phyloP scores from a whole-genome alignment of 768 basidiomycete genomes.

The Russula sp. region DNA sequence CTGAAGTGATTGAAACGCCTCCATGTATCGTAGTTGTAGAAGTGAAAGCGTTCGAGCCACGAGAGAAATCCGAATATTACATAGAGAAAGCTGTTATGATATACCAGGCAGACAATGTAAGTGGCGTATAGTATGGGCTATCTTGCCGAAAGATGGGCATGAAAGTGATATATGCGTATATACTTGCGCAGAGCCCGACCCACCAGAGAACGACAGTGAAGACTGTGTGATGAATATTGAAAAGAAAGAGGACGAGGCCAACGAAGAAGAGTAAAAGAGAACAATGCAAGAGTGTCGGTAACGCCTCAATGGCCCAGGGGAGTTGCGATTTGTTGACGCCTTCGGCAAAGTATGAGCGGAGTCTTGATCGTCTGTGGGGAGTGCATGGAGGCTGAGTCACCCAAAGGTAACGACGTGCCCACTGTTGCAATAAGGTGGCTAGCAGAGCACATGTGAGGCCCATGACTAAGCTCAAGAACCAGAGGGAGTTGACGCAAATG shows the following conservation, averaged over 20 bases:
- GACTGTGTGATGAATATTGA: constrained; percentile 12
- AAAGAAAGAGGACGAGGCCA: constrained; percentile 15
- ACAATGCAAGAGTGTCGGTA: constrained; percentile 10
- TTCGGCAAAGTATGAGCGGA: constrained; percentile 14
- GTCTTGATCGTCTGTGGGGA: constrained; percentile 7
- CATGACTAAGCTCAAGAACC: constrained; percentile 16
- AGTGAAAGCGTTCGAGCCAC: constrained; percentile 1
- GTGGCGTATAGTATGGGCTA: constrained; percentile 12
- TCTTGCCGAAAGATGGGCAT: constrained; percentile 2
- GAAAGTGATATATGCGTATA: constrained; percentile 11
- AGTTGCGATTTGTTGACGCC: constrained; percentile 5
- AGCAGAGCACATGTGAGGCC: constrained; percentile 15
- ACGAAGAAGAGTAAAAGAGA: constrained; percentile 18
- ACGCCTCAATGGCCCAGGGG: background rate
- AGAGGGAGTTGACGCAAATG: constrained; percentile 15
- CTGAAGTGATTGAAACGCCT: background rate
- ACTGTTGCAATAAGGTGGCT: constrained; percentile 21
- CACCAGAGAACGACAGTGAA: constrained; percentile 3
- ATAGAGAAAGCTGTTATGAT: background rate
- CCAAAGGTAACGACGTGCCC: constrained; percentile 17
- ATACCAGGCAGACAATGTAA: constrained; percentile 12
- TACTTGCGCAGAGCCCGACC: background rate
- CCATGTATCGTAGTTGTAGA: constrained; percentile 11
- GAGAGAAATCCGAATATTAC: constrained; percentile 1
- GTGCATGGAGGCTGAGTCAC: constrained; percentile 12